phyloP scores from a whole-genome alignment of 345 rosid species.

The Stellera chamaejasme region DNA sequence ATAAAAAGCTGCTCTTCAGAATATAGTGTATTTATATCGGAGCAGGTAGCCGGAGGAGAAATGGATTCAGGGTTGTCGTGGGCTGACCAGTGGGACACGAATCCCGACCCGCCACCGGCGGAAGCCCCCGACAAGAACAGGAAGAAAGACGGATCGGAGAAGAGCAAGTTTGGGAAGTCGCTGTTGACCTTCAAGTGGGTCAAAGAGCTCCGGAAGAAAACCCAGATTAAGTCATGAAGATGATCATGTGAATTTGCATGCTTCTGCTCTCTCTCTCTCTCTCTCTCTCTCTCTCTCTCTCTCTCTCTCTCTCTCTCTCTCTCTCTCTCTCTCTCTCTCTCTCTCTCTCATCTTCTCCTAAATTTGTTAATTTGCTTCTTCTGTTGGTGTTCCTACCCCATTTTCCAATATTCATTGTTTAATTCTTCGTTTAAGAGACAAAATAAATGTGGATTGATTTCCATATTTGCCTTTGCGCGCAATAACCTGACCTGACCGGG shows the following conservation, averaged over 20 bases:
- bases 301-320: no score
- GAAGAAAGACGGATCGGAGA: slow-evolving; percentile 24
- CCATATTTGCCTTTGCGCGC: no score
- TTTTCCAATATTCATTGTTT: background rate
- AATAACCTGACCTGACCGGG: no score
- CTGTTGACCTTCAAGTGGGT: slow-evolving; percentile 22
- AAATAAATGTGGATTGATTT: no score
- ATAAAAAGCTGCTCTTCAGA: no score
- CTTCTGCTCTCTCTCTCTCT: background rate
- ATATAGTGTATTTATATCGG: no score
- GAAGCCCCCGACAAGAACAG: slow-evolving; percentile 8
- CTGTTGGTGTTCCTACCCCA: background rate
- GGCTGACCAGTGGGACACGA: slow-evolving; percentile 71
- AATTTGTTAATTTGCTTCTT: background rate
- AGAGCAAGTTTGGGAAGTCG: slow-evolving; percentile 20
- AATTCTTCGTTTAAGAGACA: background rate
- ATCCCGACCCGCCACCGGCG: slow-evolving; percentile 30
- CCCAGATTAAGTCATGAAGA: slow-evolving; percentile 11
- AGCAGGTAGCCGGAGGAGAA: background rate
- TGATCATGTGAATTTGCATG: background rate
- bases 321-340: no score
- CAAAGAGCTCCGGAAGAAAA: slow-evolving; percentile 27
- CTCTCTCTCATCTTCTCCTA: no score
- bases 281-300: no score
- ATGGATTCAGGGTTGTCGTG: slow-evolving; percentile 57